Conservation (phyloP, 768 basidiomycete genomes). For the Suillus bovinus region DNA sequence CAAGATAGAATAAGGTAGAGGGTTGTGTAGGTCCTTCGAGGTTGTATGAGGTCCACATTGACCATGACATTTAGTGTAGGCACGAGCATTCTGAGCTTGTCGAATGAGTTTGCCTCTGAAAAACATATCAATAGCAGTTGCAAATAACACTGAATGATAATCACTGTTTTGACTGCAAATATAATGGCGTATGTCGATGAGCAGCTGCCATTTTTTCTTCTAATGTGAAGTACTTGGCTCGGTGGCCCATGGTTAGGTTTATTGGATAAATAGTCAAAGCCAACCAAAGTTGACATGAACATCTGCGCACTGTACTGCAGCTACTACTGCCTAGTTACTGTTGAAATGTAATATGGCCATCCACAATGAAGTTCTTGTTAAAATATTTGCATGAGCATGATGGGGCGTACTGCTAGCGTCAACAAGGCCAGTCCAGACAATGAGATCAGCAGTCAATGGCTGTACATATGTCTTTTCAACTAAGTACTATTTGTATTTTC, state of each 20-base stretch:
- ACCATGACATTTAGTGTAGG: not conserved
- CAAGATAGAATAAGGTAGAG: no score
- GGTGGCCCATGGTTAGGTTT: not conserved
- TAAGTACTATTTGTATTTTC: no score
- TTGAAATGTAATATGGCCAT: not conserved
- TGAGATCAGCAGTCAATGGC: not conserved
- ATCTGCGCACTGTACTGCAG: not conserved
- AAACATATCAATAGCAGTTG: no score
- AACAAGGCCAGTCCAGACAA: not conserved
- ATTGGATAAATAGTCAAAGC: not conserved
- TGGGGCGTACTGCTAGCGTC: not conserved
- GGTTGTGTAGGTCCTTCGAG: no score
- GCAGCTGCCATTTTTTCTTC: not conserved
- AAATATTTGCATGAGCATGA: not conserved
- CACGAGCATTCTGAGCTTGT: conserved; percentile 3
- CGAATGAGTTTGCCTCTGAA: not conserved
- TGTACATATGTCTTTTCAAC: not conserved
- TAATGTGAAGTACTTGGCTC: not conserved
- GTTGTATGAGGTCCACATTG: not conserved
- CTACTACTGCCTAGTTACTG: no score
- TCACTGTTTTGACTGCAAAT: not conserved
- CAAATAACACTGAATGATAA: no score
- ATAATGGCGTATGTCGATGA: not conserved
- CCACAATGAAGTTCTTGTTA: not conserved
- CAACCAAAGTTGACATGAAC: not conserved